Percentiles rank a stretch among this genome's conserved stretches.
Conservation (phyloP, 2,329 filamentous ascomycete genomes). For the Trichoderma lentiforme region DNA sequence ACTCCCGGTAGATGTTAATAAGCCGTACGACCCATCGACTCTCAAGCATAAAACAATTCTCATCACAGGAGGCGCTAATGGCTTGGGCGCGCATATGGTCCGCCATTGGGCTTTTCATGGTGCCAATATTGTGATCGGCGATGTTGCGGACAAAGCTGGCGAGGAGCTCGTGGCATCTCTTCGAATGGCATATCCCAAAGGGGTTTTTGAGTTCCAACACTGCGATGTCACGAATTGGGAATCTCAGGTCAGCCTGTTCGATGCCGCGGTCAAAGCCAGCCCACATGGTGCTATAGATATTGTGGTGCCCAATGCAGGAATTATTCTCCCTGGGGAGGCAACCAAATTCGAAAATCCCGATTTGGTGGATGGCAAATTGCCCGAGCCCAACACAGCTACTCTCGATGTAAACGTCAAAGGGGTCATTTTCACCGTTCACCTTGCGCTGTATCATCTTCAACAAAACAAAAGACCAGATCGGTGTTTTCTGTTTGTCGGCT, state of each 20-base stretch:
- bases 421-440: slow-evolving; percentile 61
- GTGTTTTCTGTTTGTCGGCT: slow-evolving; percentile 61
- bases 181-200: slow-evolving; percentile 36
- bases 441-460: slow-evolving; percentile 51
- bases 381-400: slow-evolving; percentile 48
- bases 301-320: slow-evolving; percentile 66
- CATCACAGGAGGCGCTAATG: slow-evolving; percentile 62
- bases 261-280: slow-evolving; percentile 51
- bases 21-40: slow-evolving; percentile 42
- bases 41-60: slow-evolving; percentile 56
- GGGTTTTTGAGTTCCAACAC: slow-evolving; percentile 52
- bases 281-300: slow-evolving; percentile 55
- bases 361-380: slow-evolving; percentile 40
- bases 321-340: slow-evolving; percentile 38
- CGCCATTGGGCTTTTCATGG: slow-evolving; percentile 52
- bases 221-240: slow-evolving; percentile 66
- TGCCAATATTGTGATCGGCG: slow-evolving; percentile 61
- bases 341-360: slow-evolving; percentile 46
- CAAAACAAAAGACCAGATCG: slow-evolving; percentile 41
- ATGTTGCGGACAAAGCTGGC: slow-evolving; percentile 55
- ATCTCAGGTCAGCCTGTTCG: slow-evolving; percentile 62
- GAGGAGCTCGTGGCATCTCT: slow-evolving; percentile 53
- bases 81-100: slow-evolving; percentile 55
- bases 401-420: slow-evolving; percentile 63
- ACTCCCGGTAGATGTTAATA: slow-evolving; percentile 43